Conservation (phyloP, 176 grass and related monocot species). For the Chrysopogon serrulatus region DNA sequence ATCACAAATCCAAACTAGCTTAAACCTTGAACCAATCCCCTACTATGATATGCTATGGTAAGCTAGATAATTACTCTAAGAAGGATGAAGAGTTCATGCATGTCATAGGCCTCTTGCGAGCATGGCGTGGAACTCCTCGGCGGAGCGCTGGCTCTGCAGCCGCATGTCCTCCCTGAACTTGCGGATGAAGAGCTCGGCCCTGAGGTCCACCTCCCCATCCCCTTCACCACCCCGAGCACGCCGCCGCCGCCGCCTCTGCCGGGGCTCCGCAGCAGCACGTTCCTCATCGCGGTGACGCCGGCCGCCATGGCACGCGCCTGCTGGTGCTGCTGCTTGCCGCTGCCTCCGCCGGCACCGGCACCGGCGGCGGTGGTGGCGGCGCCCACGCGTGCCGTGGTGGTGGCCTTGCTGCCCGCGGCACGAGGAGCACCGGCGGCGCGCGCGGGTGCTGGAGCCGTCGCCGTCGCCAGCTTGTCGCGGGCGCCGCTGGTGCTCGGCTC, state of each 20-base stretch:
- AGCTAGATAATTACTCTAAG: neutral
- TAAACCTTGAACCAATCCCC: neutral
- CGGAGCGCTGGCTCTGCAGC: slow-evolving; percentile 67
- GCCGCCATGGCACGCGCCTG: neutral
- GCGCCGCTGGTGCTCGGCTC: neutral
- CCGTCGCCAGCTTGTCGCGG: neutral
- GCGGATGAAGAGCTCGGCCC: slow-evolving; percentile 71
- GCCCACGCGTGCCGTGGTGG: neutral
- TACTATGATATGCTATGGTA: neutral
- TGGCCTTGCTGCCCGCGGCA: neutral
- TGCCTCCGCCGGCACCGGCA: no score
- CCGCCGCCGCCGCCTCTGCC: neutral
- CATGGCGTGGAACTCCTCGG: slow-evolving; percentile 61
- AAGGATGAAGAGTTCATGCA: neutral
- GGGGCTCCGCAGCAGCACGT: slow-evolving; percentile 29
- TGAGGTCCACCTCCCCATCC: slow-evolving; percentile 62
- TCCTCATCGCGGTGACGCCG: neutral
- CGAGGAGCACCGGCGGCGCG: neutral
- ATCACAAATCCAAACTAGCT: neutral
- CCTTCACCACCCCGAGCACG: slow-evolving; percentile 23
- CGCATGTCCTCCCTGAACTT: slow-evolving; percentile 88
- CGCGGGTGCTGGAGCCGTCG: neutral
- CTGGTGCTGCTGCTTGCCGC: neutral
- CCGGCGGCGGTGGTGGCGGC: no score
- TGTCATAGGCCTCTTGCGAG: slow-evolving; percentile 43